Conservation (phyloP, 495 filamentous ascomycete species). For the Xylaria nigripes region DNA sequence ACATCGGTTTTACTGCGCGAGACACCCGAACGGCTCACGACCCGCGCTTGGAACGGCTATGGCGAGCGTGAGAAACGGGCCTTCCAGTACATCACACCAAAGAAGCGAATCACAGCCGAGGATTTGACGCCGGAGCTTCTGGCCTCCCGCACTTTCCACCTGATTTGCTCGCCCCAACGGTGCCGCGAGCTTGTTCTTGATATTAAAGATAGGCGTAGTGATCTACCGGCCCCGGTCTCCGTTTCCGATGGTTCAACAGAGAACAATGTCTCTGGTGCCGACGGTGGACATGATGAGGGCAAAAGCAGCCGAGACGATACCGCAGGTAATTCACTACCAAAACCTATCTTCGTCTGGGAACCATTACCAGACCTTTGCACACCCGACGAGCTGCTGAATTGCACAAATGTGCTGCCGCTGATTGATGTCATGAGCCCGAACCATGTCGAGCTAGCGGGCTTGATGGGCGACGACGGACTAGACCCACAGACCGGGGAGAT, state of each 20-base stretch:
- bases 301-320: conserved; percentile 15
- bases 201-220: conserved; percentile 45
- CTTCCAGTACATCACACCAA: conserved; percentile 84
- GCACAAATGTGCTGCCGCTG: conserved; percentile 58
- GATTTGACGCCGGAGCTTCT: conserved; percentile 46
- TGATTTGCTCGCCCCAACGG: conserved; percentile 75
- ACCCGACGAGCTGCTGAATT: conserved; percentile 63
- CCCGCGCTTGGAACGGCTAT: conserved; percentile 89
- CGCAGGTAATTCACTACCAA: conserved; percentile 18
- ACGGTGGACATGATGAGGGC: conserved; percentile 18
- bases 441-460: conserved; percentile 70
- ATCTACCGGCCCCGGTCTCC: conserved; percentile 6
- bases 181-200: conserved; percentile 62
- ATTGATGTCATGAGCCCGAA: conserved; percentile 88
- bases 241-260: background rate
- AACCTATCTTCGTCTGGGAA: conserved; percentile 85
- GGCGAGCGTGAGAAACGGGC: conserved; percentile 46
- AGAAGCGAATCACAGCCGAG: conserved; percentile 57
- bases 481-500: conserved; percentile 44
- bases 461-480: conserved; percentile 54
- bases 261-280: background rate
- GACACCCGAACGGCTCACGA: conserved; percentile 63
- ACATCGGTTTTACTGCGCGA: conserved; percentile 63
- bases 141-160: conserved; percentile 68
- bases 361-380: conserved; percentile 84